A percentile compares a stretch with the other conserved stretches of the same genome.
These are phyloP conservation scores for Suillus discolor DNA, from an alignment of 768 basidiomycete genomes.

Conservation along the genomic window DNA sequence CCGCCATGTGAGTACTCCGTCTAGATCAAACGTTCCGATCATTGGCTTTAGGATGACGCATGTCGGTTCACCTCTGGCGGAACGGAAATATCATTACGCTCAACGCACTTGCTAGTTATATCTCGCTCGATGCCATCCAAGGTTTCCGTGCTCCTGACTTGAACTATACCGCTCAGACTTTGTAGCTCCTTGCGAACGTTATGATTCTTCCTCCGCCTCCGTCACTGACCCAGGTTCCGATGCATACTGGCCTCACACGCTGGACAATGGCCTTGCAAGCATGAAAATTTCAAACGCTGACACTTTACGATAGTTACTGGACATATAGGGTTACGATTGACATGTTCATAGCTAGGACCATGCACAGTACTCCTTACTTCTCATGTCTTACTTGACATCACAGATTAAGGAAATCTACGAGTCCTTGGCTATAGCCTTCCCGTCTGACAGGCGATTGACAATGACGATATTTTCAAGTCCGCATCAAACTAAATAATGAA, in stretches of 20 bases:
- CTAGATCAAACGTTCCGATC: neutral
- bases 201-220: conserved; percentile 66
- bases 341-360: too few species aligned
- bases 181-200: conserved; percentile 59
- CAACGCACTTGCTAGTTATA: conserved; percentile 80
- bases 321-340: too few species aligned
- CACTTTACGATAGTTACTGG: too few species aligned
- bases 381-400: too few species aligned
- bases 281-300: too few species aligned
- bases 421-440: too few species aligned
- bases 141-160: conserved; percentile 84
- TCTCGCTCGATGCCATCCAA: conserved; percentile 61
- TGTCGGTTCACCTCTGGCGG: conserved; percentile 58
- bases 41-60: conserved; percentile 60
- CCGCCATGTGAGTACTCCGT: too few species aligned
- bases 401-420: too few species aligned
- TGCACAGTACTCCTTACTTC: too few species aligned
- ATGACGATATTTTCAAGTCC: too few species aligned
- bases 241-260: conserved; percentile 83
- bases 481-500: too few species aligned
- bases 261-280: conserved; percentile 78
- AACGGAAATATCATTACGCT: conserved; percentile 79
- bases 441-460: too few species aligned
- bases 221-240: conserved; percentile 69
- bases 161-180: conserved; percentile 63